Evolutionary conservation across 2,329 filamentous ascomycete species (phyloP).

Genomic region (Microsporum audouinii): DNA sequence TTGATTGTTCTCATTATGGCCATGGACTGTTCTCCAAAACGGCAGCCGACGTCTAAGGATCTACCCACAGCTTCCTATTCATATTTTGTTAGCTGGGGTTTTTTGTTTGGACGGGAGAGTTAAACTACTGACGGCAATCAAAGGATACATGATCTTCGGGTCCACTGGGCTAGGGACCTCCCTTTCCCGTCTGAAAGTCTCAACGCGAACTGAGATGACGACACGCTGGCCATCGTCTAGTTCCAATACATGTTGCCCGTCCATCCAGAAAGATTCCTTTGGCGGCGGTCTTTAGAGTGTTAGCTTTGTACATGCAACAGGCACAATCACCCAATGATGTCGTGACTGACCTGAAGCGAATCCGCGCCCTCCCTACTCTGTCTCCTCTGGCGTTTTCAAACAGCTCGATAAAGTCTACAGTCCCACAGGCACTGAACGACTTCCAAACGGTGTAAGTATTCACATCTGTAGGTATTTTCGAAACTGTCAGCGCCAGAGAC

Average conservation of each 20-base stretch:
- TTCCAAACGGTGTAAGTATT: constrained; percentile 38
- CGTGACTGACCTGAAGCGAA: constrained; percentile 42
- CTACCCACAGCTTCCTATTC: constrained; percentile 35
- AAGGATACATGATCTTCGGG: constrained; percentile 24
- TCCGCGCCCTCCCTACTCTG: constrained; percentile 33
- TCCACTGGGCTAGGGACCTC: constrained; percentile 27
- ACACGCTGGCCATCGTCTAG: constrained; percentile 18
- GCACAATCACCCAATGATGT: not conserved
- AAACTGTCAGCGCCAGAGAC: constrained; percentile 28
- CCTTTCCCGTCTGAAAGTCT: constrained; percentile 15
- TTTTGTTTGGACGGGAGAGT: not conserved
- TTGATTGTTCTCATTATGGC: constrained; percentile 45
- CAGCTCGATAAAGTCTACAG: constrained; percentile 47
- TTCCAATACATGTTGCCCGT: constrained; percentile 20
- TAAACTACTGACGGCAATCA: constrained; percentile 25
- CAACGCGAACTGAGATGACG: constrained; percentile 19
- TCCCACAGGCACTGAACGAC: constrained; percentile 43
- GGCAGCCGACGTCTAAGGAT: constrained; percentile 52
- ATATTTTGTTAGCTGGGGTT: not conserved
- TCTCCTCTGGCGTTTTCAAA: constrained; percentile 35
- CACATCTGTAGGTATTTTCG: constrained; percentile 24
- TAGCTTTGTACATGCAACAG: not conserved
- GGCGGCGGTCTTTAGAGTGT: constrained; percentile 40
- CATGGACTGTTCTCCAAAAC: constrained; percentile 45
- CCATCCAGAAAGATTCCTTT: constrained; percentile 40